Percentiles rank a stretch among this genome's conserved stretches.
Conservation (phyloP, 371 early-diverging fungal genomes). For the Chytridium lagenaria region DNA sequence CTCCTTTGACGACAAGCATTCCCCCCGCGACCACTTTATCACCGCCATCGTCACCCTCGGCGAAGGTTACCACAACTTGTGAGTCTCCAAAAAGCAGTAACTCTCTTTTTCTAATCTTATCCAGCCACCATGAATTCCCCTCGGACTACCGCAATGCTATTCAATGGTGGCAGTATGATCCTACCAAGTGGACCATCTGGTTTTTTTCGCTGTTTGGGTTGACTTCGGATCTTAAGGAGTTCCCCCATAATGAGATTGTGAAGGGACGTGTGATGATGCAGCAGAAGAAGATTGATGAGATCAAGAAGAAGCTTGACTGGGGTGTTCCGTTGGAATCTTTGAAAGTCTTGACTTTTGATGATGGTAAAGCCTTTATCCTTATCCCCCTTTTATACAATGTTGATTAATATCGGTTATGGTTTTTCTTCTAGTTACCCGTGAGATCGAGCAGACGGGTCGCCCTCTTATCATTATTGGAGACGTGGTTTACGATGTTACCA, state of each 20-base stretch:
- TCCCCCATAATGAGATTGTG: conserved; percentile 88
- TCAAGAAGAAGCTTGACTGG: conserved; percentile 71
- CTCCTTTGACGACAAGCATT: conserved; percentile 50
- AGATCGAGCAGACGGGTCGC: conserved; percentile 66
- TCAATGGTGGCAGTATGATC: conserved; percentile 88
- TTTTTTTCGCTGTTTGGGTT: conserved; percentile 70
- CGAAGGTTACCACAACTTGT: conserved; percentile 68
- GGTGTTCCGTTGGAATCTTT: conserved; percentile 75
- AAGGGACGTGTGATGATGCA: conserved; percentile 85
- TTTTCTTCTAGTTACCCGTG: conserved; percentile 52
- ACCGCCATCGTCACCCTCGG: conserved; percentile 58
- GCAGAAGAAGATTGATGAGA: conserved; percentile 74
- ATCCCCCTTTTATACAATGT: not conserved
- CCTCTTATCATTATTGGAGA: conserved; percentile 88
- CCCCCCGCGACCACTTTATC: conserved; percentile 54
- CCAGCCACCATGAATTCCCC: conserved; percentile 94
- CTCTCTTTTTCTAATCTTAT: conserved; percentile 42
- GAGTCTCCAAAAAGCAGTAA: conserved; percentile 78
- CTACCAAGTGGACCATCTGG: conserved; percentile 93
- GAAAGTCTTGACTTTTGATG: conserved; percentile 77
- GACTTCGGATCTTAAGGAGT: conserved; percentile 85
- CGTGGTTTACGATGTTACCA: conserved; percentile 85
- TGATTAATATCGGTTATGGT: not conserved
- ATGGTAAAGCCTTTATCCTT: conserved; percentile 39
- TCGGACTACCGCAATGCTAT: conserved; percentile 95